Percentiles rank a stretch among this genome's conserved stretches.
These are phyloP conservation scores for Phaeoacremonium minimum DNA, from an alignment of 2,329 filamentous ascomycete species.

Conservation along the genomic window DNA sequence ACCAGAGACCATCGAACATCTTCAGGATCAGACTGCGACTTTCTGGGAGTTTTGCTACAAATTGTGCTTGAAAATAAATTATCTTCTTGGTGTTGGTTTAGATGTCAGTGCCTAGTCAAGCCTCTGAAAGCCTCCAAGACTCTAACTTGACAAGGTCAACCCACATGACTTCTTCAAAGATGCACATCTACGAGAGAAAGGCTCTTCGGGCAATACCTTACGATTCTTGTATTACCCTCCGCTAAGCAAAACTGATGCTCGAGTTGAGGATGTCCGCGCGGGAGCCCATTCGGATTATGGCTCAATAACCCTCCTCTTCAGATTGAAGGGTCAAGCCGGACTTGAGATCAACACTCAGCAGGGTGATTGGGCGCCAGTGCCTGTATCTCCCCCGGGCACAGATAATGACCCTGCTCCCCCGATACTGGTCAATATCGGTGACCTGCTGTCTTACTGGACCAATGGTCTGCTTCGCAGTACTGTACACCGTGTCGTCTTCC, in stretches of 20 bases:
- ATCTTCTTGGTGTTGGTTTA: constrained; percentile 74
- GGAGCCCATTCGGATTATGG: constrained; percentile 91
- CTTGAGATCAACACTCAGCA: constrained; percentile 71
- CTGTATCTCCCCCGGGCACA: constrained; percentile 59
- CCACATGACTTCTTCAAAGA: constrained; percentile 50
- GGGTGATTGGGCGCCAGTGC: constrained; percentile 57
- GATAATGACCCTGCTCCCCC: constrained; percentile 59
- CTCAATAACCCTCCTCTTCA: constrained; percentile 73
- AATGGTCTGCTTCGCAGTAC: constrained; percentile 82
- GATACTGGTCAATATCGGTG: constrained; percentile 74
- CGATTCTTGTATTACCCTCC: constrained; percentile 72
- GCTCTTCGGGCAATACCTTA: constrained; percentile 54
- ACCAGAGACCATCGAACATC: constrained; percentile 55
- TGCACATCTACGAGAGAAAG: constrained; percentile 39
- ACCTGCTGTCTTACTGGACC: constrained; percentile 81
- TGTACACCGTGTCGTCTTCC: constrained; percentile 82
- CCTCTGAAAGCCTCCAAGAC: neutral
- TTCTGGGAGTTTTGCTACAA: constrained; percentile 49
- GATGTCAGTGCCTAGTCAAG: constrained; percentile 40
- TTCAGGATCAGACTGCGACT: constrained; percentile 56
- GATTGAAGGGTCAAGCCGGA: constrained; percentile 77
- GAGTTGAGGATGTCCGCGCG: constrained; percentile 66
- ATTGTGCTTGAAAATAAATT: constrained; percentile 44
- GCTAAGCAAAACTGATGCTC: constrained; percentile 34
- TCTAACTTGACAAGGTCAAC: constrained; percentile 35